Conservation (phyloP, 2,329 filamentous ascomycete genomes). For the Tricladium varicosporioides region DNA sequence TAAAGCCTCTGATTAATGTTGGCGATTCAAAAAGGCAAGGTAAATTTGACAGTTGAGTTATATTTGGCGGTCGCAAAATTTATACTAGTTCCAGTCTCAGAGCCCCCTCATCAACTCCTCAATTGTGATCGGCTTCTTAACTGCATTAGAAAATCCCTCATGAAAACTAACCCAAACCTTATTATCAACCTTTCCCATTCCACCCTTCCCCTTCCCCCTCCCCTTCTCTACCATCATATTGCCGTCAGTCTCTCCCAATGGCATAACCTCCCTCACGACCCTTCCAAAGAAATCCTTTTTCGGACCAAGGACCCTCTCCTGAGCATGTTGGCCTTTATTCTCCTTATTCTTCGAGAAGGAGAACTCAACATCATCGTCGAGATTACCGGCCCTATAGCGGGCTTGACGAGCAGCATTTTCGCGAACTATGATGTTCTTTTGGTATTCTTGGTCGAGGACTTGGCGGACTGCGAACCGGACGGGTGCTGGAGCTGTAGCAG, state of each 20-base stretch:
- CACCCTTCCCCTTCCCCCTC: constrained; percentile 34
- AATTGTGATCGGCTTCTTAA: constrained; percentile 81
- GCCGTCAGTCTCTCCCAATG: constrained; percentile 42
- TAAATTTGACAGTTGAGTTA: too few species aligned
- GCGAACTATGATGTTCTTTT: constrained; percentile 65
- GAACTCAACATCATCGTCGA: constrained; percentile 33
- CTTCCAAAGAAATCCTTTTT: constrained; percentile 88
- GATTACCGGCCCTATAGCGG: constrained; percentile 55
- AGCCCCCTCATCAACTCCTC: constrained; percentile 72
- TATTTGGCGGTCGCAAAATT: too few species aligned
- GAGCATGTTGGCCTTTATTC: constrained; percentile 22
- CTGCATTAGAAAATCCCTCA: constrained; percentile 89
- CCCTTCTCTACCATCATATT: constrained; percentile 54
- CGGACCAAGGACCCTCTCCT: constrained; percentile 37
- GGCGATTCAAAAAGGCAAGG: too few species aligned
- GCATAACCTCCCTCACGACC: constrained; percentile 50
- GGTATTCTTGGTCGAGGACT: constrained; percentile 87
- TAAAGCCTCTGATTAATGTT: too few species aligned
- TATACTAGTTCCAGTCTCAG: constrained; percentile 32
- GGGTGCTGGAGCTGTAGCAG: constrained; percentile 58
- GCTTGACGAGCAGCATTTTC: constrained; percentile 66
- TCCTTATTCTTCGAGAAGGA: constrained; percentile 23
- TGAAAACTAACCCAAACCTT: constrained; percentile 87
- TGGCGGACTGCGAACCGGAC: constrained; percentile 92
- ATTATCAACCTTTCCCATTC: constrained; percentile 43